Evolutionary conservation across 768 basidiomycete genomes (phyloP).

Genomic region (Mycena pura): DNA sequence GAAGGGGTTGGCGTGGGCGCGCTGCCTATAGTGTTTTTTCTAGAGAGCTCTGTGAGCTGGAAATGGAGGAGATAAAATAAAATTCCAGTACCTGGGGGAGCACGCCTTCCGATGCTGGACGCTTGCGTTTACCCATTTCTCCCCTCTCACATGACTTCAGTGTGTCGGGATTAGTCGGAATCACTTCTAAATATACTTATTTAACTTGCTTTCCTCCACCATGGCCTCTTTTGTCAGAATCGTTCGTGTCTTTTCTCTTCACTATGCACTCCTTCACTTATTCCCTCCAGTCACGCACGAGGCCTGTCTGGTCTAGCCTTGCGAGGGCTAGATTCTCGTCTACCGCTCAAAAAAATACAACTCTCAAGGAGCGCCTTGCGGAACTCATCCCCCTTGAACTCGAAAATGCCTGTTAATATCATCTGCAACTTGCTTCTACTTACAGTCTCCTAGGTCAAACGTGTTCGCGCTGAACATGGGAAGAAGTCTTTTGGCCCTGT

Average conservation of each 20-base stretch:
- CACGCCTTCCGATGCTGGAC: conserved; percentile 31
- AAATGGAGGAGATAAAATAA: not conserved
- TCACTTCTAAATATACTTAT: too few relatives aligned
- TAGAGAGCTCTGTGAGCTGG: conserved; percentile 33
- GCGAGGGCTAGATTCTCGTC: conserved; percentile 67
- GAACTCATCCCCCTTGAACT: conserved; percentile 92
- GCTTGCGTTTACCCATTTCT: conserved; percentile 48
- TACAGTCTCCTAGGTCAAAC: conserved; percentile 66
- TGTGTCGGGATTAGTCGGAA: not conserved
- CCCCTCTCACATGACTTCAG: too few relatives aligned
- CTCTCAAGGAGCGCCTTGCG: conserved; percentile 90
- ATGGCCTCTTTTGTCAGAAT: conserved; percentile 54
- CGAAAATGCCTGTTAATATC: conserved; percentile 59
- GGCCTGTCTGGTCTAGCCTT: conserved; percentile 49
- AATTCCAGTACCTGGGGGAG: conserved; percentile 56
- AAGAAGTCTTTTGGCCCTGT: conserved; percentile 94
- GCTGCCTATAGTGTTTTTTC: conserved; percentile 87
- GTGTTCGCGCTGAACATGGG: conserved; percentile 84
- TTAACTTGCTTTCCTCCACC: conserved; percentile 21
- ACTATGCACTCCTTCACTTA: conserved; percentile 6
- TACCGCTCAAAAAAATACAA: conserved; percentile 67
- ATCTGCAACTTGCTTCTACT: conserved; percentile 10
- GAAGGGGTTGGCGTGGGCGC: conserved; percentile 87
- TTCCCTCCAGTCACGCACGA: conserved; percentile 55
- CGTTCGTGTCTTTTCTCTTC: conserved; percentile 36